phyloP scores from a whole-genome alignment of 1,284 basidiomycete species.

The Rhodotorula sp. region DNA sequence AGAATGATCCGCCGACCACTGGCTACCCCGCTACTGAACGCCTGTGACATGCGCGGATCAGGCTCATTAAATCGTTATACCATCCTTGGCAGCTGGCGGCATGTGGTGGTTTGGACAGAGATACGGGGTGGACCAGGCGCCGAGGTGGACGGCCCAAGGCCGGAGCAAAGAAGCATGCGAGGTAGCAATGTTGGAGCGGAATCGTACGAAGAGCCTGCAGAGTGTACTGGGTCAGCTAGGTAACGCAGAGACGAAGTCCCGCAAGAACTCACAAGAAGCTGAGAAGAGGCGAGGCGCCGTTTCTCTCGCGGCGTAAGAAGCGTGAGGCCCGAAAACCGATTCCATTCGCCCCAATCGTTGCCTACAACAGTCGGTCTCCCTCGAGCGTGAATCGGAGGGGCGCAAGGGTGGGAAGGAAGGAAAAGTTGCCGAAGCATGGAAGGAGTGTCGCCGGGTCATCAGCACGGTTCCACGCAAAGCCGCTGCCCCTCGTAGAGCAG shows the following conservation, averaged over 20 bases:
- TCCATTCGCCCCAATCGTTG: too few species aligned
- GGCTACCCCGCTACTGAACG: background rate
- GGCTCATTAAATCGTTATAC: conserved; percentile 33
- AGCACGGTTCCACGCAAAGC: conserved; percentile 28
- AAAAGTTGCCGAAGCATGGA: background rate
- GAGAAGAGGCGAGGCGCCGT: too few species aligned
- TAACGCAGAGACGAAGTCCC: too few species aligned
- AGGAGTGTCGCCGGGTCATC: conserved; percentile 15
- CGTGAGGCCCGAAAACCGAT: too few species aligned
- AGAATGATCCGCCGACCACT: background rate
- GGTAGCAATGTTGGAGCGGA: too few species aligned
- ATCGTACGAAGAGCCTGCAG: background rate
- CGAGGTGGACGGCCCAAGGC: too few species aligned
- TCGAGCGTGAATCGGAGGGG: too few species aligned
- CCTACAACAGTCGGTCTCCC: too few species aligned
- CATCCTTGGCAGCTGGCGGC: conserved; percentile 11
- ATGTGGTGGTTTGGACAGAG: background rate
- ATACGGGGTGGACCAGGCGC: background rate
- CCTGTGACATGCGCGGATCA: background rate
- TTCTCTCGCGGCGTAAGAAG: too few species aligned
- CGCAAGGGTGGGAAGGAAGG: too few species aligned
- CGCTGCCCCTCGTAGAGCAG: conserved; percentile 13
- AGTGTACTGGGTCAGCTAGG: background rate
- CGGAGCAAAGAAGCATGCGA: background rate
- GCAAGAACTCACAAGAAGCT: too few species aligned